Percentiles rank a stretch among this genome's conserved stretches.
Evolutionary conservation across 176 grass and related monocot species (phyloP).

Genomic region (Bolboschoenus planiculmis): DNA sequence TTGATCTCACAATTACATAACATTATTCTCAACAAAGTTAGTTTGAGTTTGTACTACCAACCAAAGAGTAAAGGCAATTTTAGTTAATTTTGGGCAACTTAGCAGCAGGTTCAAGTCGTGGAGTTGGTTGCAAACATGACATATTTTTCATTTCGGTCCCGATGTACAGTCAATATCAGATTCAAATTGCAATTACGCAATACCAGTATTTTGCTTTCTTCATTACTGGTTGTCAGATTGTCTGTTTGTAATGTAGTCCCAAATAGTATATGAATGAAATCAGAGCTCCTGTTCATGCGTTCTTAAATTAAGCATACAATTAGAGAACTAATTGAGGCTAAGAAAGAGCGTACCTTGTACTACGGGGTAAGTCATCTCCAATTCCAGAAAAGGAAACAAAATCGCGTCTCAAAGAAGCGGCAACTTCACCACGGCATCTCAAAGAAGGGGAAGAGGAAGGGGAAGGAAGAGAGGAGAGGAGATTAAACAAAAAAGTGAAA

Average conservation of each 20-base stretch:
- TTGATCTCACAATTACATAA: neutral
- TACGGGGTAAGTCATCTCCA: neutral
- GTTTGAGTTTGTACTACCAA: neutral
- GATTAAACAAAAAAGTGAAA: neutral
- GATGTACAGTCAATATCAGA: neutral
- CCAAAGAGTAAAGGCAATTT: too few species aligned
- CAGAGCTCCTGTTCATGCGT: neutral
- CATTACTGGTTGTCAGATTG: neutral
- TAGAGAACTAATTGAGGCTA: neutral
- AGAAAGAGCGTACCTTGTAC: conserved; percentile 19
- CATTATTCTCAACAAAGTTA: neutral
- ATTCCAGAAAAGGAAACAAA: neutral
- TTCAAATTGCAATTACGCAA: neutral
- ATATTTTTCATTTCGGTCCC: neutral
- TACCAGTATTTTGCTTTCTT: neutral
- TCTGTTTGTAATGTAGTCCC: neutral
- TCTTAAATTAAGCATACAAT: neutral
- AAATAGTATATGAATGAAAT: neutral
- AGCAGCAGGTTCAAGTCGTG: too few species aligned
- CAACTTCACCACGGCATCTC: neutral
- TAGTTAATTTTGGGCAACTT: too few species aligned
- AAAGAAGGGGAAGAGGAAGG: neutral
- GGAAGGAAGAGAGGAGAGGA: neutral
- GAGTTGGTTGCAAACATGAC: neutral
- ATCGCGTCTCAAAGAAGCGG: neutral